Evolutionary conservation across 768 basidiomycete genomes (phyloP), one percentile per base, ranked within the genome.

Genomic region (Phlegmacium glaucopus): DNA sequence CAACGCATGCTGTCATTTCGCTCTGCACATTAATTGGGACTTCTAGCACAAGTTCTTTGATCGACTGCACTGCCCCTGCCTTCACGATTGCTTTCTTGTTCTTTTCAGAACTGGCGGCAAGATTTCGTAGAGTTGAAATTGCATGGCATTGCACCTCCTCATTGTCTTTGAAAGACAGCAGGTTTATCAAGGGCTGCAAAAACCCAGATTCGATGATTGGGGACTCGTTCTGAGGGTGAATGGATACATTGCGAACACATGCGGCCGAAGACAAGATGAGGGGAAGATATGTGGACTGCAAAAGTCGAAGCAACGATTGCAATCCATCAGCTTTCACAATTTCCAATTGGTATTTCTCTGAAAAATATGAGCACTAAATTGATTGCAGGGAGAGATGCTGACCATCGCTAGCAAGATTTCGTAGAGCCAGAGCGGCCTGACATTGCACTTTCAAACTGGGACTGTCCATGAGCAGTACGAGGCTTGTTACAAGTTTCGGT

Each of bases 61-160:
- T 99, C 37, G 90, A 85, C 61, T 93, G 90, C 4, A 97, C 87
- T 13, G 96, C 96, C 4, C 96, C 96, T 5, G 96, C 95, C 64
- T 96, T 90, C 44, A 99, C 94, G 47, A 99, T 98, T 7, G 94
- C 93, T 32, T 89, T 80, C 74, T 98, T 99, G 74, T 98, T 99
- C 77, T 94, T 92, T 75, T 98, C 95, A 28, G 88, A 91, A 61
- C 90, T 93, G 4, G 96, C 96, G 1, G 96, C 96, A 12, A 99
- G 78, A 62, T 99, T 99, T 12, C 96, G 82, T 38, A 99, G 74
- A 0, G 96, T 99, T 10, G 93, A 95, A 55, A 99, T 99, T 15
- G 96, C 96, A 59, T 99, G 96, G 61, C 96, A 98, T 64, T 99
- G 96, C 17, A 99, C 94, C 68, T 99, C 96, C 71, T 99, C 96